Evolutionary conservation across 1,139 yeast genomes (phyloP).

Genomic region (Blastobotrys indianensis): DNA sequence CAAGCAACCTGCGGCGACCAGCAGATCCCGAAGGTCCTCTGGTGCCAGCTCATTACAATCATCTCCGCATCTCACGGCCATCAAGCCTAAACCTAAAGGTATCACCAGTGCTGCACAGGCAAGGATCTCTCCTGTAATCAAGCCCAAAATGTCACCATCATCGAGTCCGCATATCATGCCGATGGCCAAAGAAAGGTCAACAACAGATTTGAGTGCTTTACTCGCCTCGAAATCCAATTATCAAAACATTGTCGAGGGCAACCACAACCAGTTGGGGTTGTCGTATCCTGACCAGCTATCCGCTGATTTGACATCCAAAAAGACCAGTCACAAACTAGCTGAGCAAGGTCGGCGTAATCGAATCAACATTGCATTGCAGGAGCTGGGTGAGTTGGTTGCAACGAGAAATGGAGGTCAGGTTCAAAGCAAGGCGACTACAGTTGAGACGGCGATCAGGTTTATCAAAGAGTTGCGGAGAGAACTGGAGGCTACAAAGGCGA

Average conservation of each 20-base stretch:
- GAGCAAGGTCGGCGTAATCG: constrained; percentile 95
- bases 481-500: constrained; percentile 34
- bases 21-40: neutral
- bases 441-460: constrained; percentile 75
- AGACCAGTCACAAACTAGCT: constrained; percentile 82
- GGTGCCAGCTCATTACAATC: constrained; percentile 3
- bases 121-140: constrained; percentile 22
- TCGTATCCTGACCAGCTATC: constrained; percentile 38
- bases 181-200: constrained; percentile 11
- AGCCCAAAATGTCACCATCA: constrained; percentile 19
- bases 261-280: constrained; percentile 38
- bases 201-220: constrained; percentile 28
- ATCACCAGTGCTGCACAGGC: neutral
- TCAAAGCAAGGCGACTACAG: constrained; percentile 89
- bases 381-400: constrained; percentile 64
- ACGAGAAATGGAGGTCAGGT: constrained; percentile 41
- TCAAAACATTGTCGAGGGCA: constrained; percentile 42
- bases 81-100: constrained; percentile 6
- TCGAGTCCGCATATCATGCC: constrained; percentile 14
- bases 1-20: constrained; percentile 4
- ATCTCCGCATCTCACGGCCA: constrained; percentile 10
- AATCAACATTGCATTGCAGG: constrained; percentile 79
- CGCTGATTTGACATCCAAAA: constrained; percentile 37
- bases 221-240: constrained; percentile 39
- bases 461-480: constrained; percentile 51